These are phyloP conservation scores for Porphyra umbilicalis DNA, from an alignment of 31 red algal genomes.

Conservation along the genomic window DNA sequence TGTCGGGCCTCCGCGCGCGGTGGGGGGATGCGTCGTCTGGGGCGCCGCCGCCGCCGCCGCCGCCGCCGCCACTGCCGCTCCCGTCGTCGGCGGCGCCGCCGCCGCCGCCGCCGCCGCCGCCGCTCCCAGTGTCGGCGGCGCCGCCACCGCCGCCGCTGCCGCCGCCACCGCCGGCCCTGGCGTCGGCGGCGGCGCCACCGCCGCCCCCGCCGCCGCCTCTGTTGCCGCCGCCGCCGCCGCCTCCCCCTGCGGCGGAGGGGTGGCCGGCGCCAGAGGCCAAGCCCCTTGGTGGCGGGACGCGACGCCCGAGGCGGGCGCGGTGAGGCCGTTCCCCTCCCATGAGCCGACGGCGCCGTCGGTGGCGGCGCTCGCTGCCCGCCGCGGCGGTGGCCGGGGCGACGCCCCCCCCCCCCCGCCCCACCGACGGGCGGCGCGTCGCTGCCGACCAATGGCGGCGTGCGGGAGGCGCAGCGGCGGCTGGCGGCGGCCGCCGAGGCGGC, in stretches of 20 bases:
- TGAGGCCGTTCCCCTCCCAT: too few relatives aligned
- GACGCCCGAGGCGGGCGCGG: not conserved
- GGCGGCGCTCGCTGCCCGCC: too few relatives aligned
- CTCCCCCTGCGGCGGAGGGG: not conserved
- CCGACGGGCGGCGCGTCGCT: not conserved
- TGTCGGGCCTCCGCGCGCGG: not conserved
- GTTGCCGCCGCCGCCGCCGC: not conserved
- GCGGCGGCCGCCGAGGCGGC: not conserved
- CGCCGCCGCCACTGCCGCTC: too few relatives aligned
- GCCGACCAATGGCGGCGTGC: not conserved
- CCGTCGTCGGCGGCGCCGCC: not conserved
- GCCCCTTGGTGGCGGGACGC: not conserved
- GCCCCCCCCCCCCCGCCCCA: too few relatives aligned
- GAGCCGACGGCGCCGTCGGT: too few relatives aligned
- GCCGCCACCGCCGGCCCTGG: not conserved
- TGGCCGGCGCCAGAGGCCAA: not conserved
- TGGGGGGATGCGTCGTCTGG: not conserved
- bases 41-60: not conserved
- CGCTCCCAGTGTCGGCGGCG: not conserved
- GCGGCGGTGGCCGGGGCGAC: too few relatives aligned
- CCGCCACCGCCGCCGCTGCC: not conserved
- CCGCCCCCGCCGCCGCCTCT: not conserved
- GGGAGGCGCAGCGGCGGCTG: not conserved
- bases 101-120: not conserved
- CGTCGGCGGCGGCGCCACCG: not conserved